These are phyloP conservation scores for Auricularia auricula-judae DNA, from an alignment of 768 basidiomycete species.

Conservation along the genomic window DNA sequence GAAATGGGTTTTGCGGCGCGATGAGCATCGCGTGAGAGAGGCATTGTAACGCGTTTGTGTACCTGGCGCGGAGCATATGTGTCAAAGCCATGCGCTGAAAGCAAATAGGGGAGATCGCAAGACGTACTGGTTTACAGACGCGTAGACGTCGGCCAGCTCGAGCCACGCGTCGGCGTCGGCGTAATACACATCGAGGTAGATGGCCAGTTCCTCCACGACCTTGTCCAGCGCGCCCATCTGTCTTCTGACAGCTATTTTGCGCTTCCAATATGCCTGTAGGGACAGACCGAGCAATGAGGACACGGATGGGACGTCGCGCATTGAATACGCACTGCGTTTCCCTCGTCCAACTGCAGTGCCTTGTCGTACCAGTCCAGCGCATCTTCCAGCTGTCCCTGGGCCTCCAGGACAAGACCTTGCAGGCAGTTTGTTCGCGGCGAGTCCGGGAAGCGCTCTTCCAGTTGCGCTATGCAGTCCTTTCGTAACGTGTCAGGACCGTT, in stretches of 20 bases:
- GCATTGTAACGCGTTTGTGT: slow-evolving; percentile 58
- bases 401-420: slow-evolving; percentile 68
- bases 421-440: slow-evolving; percentile 75
- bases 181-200: slow-evolving; percentile 79
- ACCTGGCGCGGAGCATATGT: slow-evolving; percentile 31
- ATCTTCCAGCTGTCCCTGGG: slow-evolving; percentile 40
- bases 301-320: background rate
- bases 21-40: slow-evolving; percentile 75
- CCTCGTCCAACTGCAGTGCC: slow-evolving; percentile 50
- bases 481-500: background rate
- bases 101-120: background rate
- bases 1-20: slow-evolving; percentile 78
- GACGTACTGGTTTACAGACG: slow-evolving; percentile 55
- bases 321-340: slow-evolving; percentile 49
- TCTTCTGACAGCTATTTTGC: slow-evolving; percentile 64
- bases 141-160: slow-evolving; percentile 73
- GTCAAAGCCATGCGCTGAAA: background rate
- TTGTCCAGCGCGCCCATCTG: slow-evolving; percentile 49
- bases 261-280: slow-evolving; percentile 60
- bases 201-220: slow-evolving; percentile 59
- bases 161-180: slow-evolving; percentile 83
- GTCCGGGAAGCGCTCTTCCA: slow-evolving; percentile 57
- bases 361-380: slow-evolving; percentile 55
- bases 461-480: slow-evolving; percentile 52
- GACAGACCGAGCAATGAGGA: too few species aligned